A percentile compares a stretch with the other conserved stretches of the same genome.
These are phyloP conservation scores for Fimicolochytrium jonesii DNA, from an alignment of 192 early-diverging fungal species.

Conservation along the genomic window DNA sequence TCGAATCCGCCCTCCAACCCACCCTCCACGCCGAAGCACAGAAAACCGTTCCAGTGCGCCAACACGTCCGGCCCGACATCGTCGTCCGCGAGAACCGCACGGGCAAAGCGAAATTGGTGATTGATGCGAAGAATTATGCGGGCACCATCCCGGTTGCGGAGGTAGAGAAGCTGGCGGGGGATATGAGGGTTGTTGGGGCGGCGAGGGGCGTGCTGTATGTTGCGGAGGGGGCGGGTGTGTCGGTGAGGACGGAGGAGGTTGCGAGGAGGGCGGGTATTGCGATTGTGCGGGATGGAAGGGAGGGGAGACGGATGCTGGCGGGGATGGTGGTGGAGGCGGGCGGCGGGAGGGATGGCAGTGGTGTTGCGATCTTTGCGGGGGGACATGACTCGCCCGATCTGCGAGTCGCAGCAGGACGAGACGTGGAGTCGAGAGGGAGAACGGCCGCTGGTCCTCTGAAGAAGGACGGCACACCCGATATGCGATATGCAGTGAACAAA, in stretches of 20 bases:
- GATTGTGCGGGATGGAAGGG: neutral
- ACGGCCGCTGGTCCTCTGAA: neutral
- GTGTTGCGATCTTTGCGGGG: no score
- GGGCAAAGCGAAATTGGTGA: neutral
- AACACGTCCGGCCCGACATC: neutral
- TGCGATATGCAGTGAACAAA: neutral
- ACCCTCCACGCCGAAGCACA: neutral
- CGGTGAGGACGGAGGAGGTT: neutral
- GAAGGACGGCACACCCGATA: neutral
- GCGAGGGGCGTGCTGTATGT: neutral
- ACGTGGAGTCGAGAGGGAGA: no score
- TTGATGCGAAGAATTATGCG: constrained; percentile 10
- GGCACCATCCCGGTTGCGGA: neutral
- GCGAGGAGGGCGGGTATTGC: neutral
- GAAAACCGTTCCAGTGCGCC: neutral
- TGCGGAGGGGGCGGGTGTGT: neutral
- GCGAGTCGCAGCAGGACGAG: no score
- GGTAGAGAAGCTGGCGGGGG: neutral
- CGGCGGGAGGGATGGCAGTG: no score
- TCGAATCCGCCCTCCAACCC: neutral
- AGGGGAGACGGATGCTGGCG: no score
- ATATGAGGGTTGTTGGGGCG: constrained; percentile 1
- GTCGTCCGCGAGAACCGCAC: constrained; percentile 6
- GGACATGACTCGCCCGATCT: no score
- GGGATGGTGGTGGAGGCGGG: no score